Evolutionary conservation across 352 stramenopile species (phyloP).

Genomic region (Globisporangium mamillatum): DNA sequence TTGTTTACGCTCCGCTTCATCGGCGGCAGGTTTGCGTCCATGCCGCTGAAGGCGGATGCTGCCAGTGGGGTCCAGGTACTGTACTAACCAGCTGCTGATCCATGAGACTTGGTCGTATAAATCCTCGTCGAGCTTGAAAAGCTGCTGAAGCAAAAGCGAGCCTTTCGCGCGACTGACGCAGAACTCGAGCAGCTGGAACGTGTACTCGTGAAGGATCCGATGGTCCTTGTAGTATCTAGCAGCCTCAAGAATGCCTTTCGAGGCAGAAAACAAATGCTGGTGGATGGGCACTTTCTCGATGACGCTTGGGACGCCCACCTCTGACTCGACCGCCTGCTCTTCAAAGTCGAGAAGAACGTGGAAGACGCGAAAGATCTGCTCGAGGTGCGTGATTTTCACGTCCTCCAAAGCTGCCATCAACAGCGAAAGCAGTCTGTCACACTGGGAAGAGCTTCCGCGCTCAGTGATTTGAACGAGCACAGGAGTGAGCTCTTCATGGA

Average conservation of each 20-base stretch:
- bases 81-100: conserved; percentile 46
- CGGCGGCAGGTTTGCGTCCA: not conserved
- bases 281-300: conserved; percentile 24
- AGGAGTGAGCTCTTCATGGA: conserved; percentile 31
- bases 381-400: conserved; percentile 45
- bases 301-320: not conserved
- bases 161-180: conserved; percentile 25
- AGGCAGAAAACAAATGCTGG: conserved; percentile 53
- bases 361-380: conserved; percentile 45
- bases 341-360: conserved; percentile 33
- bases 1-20: not conserved
- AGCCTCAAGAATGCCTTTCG: conserved; percentile 51
- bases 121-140: conserved; percentile 36
- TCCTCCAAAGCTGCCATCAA: conserved; percentile 66
- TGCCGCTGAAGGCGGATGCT: conserved; percentile 12
- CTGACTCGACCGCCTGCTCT: not conserved
- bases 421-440: conserved; percentile 47
- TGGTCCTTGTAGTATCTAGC: conserved; percentile 66
- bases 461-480: conserved; percentile 18
- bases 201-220: conserved; percentile 37
- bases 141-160: conserved; percentile 31
- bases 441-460: conserved; percentile 20
- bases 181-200: conserved; percentile 57
- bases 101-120: conserved; percentile 36
- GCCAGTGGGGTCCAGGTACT: conserved; percentile 40